Base-by-base conservation (phyloP, 768 basidiomycete species). In the Leccinum incarnatum region DNA sequence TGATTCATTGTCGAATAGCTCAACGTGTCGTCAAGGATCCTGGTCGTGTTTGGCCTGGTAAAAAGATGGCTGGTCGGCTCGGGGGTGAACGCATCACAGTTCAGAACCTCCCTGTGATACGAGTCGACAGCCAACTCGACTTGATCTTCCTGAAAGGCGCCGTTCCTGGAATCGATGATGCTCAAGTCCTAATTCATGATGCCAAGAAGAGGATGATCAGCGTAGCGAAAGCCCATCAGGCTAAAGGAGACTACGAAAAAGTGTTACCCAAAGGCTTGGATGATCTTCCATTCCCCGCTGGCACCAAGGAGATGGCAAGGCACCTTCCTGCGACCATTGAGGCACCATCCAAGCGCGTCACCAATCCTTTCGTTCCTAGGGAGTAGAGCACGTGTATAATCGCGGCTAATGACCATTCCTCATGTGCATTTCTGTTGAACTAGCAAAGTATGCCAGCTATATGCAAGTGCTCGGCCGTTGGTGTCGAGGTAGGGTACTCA, bases 61-160 rank as follows among this genome's bases (percentile, higher is more conserved):
- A 95, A 78, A 98, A 98, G 79, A 98, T 97, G 96, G 86, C 96
- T 10, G 97, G 97, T 34, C 88, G 87, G 23, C 87, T 98, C 80
- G 97, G 97, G 52, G 89, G 86, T 56, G 80, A 84, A 62, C 86
- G 87, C 42, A 82, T 83, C 9, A 98, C 96, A 8, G 80, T 82
- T 12, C 94, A 96, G 68, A 98, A 98, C 70, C 85, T 98, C 25
- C 74, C 87, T 1, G 93, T 98, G 46, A 82, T 95, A 56, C 89
- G 94, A 21, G 82, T 99, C 59, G 97, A 99, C 77, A 84, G 84
- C 21, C 76, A 78, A 14, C 84, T 97, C 51, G 88, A 98, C 74
- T 83, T 98, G 54, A 79, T 99, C 57, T 98, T 89, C 72, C 87
- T 99, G 54, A 85, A 87, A 57, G 97, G 97, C n/a, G 83, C 86